Percentiles rank a stretch among this genome's conserved stretches.
These are phyloP conservation scores for Ceriops tagal DNA, from an alignment of 345 rosid species.

Conservation along the genomic window DNA sequence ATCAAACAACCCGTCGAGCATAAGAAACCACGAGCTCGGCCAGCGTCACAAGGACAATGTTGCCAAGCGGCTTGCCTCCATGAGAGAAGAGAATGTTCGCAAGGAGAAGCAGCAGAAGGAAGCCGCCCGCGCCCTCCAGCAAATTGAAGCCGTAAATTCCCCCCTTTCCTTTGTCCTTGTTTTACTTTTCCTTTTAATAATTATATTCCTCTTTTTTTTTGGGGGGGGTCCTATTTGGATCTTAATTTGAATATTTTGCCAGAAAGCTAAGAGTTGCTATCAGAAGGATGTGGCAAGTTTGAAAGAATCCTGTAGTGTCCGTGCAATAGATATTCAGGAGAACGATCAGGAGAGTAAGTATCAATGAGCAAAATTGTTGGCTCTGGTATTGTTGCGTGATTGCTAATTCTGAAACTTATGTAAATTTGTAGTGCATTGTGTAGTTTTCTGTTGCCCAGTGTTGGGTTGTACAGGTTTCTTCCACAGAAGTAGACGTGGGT, in stretches of 20 bases:
- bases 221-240: neutral
- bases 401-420: neutral
- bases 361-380: conserved; percentile 5
- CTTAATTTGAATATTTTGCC: conserved; percentile 14
- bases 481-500: neutral
- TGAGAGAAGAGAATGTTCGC: conserved; percentile 73
- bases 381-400: conserved; percentile 1
- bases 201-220: neutral
- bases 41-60: conserved; percentile 73
- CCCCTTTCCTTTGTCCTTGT: neutral
- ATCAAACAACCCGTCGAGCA: conserved; percentile 74
- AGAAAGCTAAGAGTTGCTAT: conserved; percentile 95
- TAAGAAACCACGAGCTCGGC: conserved; percentile 95
- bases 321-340: conserved; percentile 41
- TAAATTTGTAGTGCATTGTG: too few relatives aligned
- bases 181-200: neutral
- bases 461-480: neutral
- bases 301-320: conserved; percentile 48
- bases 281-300: conserved; percentile 76
- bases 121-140: conserved; percentile 65
- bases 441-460: neutral
- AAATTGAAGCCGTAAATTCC: conserved; percentile 80
- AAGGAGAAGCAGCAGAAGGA: conserved; percentile 80
- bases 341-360: conserved; percentile 57
- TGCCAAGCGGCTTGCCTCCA: conserved; percentile 58